A percentile compares a stretch with the other conserved stretches of the same genome.
These are phyloP conservation scores for Penicillium steckii DNA, from an alignment of 495 filamentous ascomycete genomes.

Conservation along the genomic window DNA sequence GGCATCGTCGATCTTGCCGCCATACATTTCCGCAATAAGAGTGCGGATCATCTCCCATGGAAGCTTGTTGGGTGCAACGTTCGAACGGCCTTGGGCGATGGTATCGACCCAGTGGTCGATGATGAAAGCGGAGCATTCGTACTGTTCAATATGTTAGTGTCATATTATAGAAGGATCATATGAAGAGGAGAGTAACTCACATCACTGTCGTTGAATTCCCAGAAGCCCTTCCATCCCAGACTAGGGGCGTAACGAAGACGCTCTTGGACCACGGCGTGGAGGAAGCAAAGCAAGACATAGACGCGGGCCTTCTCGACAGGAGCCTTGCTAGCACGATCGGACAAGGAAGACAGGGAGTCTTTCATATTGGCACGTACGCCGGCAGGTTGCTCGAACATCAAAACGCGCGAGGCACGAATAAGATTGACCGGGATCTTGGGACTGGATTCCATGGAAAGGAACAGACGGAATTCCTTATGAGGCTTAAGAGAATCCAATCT, in stretches of 20 bases:
- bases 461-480: conserved; percentile 88
- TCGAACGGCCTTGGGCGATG: conserved; percentile 78
- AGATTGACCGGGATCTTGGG: conserved; percentile 97
- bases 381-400: conserved; percentile 98
- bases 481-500: conserved; percentile 92
- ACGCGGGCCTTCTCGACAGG: conserved; percentile 90
- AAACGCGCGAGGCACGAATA: conserved; percentile 84
- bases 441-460: conserved; percentile 97
- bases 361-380: conserved; percentile 98
- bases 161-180: conserved; percentile 7
- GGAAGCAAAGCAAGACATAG: conserved; percentile 88
- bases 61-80: conserved; percentile 88
- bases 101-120: conserved; percentile 93
- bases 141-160: conserved; percentile 51
- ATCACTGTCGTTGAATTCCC: conserved; percentile 99
- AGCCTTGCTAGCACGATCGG: conserved; percentile 71
- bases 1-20: conserved; percentile 94
- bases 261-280: conserved; percentile 96
- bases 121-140: conserved; percentile 94
- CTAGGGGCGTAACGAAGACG: conserved; percentile 91
- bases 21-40: conserved; percentile 90
- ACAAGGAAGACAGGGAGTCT: conserved; percentile 84
- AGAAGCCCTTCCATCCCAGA: conserved; percentile 97
- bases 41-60: conserved; percentile 97
- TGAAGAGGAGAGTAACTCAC: conserved; percentile 56